Evolutionary conservation across 352 stramenopile species (phyloP).

Genomic region (Globisporangium carolinianum): DNA sequence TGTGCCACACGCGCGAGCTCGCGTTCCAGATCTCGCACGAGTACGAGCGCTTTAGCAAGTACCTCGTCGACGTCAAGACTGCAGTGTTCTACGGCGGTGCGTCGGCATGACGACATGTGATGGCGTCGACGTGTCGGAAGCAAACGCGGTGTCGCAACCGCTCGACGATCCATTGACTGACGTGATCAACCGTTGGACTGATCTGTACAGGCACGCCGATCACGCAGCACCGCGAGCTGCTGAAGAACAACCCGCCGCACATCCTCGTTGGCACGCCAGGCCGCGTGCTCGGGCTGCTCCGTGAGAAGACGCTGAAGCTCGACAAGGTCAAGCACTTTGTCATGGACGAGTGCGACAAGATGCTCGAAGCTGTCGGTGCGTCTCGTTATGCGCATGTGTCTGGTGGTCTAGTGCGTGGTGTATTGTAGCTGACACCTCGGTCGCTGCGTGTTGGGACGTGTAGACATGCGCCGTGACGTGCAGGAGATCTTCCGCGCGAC

Average conservation of each 20-base stretch:
- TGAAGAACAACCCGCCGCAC: conserved; percentile 96
- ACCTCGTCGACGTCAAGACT: conserved; percentile 94
- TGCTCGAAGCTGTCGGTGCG: conserved; percentile 95
- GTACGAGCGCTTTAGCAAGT: conserved; percentile 99
- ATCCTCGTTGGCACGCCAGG: conserved; percentile 99
- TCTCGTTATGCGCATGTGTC: conserved; percentile 2
- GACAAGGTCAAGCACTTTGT: conserved; percentile 99
- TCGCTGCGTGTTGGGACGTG: background rate
- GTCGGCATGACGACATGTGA: background rate
- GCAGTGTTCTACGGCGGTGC: conserved; percentile 95
- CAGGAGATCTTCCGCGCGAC: conserved; percentile 99
- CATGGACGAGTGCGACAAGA: conserved; percentile 99
- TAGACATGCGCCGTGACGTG: conserved; percentile 98
- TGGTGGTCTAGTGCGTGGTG: background rate
- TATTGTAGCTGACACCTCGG: background rate
- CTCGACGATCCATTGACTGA: too few species aligned
- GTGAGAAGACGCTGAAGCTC: conserved; percentile 96
- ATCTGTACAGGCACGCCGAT: conserved; percentile 81
- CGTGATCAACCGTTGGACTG: too few species aligned
- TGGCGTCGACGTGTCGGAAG: too few species aligned
- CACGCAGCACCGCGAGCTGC: conserved; percentile 91
- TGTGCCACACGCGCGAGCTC: conserved; percentile 99
- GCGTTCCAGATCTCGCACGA: conserved; percentile 99
- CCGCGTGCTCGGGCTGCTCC: conserved; percentile 85
- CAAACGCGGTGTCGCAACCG: too few species aligned